phyloP scores from a whole-genome alignment of 2,329 filamentous ascomycete species.

The Amauroascus verrucosus region DNA sequence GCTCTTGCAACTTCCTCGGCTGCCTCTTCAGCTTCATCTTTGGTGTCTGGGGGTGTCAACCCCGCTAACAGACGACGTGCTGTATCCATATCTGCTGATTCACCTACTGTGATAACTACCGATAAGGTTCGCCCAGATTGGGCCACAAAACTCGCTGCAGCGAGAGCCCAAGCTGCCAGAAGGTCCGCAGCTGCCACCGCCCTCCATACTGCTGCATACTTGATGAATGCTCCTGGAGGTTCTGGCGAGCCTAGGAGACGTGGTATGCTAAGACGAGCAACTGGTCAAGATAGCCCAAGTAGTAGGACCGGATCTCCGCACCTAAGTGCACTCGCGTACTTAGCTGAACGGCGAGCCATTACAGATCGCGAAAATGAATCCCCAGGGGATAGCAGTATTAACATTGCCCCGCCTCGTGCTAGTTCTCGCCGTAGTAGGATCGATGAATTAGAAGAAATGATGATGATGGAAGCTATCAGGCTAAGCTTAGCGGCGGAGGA shows the following conservation, averaged over 20 bases:
- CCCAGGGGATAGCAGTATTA: constrained; percentile 19
- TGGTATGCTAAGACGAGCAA: constrained; percentile 36
- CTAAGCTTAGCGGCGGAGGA: constrained; percentile 87
- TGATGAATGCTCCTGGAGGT: constrained; percentile 54
- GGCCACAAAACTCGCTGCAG: constrained; percentile 77
- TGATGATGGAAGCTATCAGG: constrained; percentile 95
- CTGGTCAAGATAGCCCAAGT: constrained; percentile 27
- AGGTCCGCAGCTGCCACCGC: constrained; percentile 88
- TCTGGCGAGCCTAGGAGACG: constrained; percentile 44
- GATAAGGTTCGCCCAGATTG: constrained; percentile 90
- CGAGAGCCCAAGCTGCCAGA: constrained; percentile 72
- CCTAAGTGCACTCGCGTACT: constrained; percentile 38
- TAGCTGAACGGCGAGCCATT: constrained; percentile 35
- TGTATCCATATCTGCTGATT: constrained; percentile 67
- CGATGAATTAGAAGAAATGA: constrained; percentile 90
- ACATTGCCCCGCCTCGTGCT: constrained; percentile 35
- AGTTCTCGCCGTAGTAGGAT: constrained; percentile 54
- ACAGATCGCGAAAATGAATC: constrained; percentile 29
- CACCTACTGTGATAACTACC: constrained; percentile 79
- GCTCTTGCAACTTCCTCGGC: constrained; percentile 53
- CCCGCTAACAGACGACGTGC: constrained; percentile 46
- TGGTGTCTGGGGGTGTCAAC: constrained; percentile 49
- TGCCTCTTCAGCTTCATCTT: constrained; percentile 76
- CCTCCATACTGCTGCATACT: constrained; percentile 84
- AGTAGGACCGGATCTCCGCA: constrained; percentile 32